Conservation (phyloP, 2,329 filamentous ascomycete species). For the Stagonosporopsis cucurbitacearum region DNA sequence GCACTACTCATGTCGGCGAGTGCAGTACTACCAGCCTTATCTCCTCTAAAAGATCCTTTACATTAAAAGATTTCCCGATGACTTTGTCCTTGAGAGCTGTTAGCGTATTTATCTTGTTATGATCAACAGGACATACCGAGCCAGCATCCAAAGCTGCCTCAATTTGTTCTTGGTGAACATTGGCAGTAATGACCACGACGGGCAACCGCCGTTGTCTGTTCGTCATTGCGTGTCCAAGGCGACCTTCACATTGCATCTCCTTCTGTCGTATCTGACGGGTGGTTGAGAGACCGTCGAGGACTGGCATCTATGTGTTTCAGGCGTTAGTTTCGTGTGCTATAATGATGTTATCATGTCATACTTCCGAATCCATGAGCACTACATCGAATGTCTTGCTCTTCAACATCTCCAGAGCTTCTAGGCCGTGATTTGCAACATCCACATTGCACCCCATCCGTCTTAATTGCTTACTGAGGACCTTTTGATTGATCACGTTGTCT, state of each 20-base stretch:
- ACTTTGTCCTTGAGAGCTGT: slow-evolving; percentile 28
- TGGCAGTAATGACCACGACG: slow-evolving; percentile 38
- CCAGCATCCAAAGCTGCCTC: not conserved
- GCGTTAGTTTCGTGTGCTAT: slow-evolving; percentile 3
- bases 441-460: slow-evolving; percentile 40
- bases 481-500: slow-evolving; percentile 50
- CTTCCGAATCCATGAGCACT: slow-evolving; percentile 57
- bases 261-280: slow-evolving; percentile 30
- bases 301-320: slow-evolving; percentile 26
- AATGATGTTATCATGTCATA: not conserved
- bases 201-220: slow-evolving; percentile 29
- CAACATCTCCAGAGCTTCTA: slow-evolving; percentile 44
- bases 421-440: slow-evolving; percentile 44
- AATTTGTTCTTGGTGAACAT: slow-evolving; percentile 22
- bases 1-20: not conserved
- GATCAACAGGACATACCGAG: not conserved
- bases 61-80: slow-evolving; percentile 46
- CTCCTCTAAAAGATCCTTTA: slow-evolving; percentile 39
- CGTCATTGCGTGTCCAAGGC: slow-evolving; percentile 25
- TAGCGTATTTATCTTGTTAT: not conserved
- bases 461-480: slow-evolving; percentile 43
- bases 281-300: slow-evolving; percentile 34
- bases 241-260: not conserved
- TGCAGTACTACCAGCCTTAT: slow-evolving; percentile 14
- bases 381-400: slow-evolving; percentile 38